Evolutionary conservation across 495 filamentous ascomycete species (phyloP).

Genomic region (Articulospora tetracladia): DNA sequence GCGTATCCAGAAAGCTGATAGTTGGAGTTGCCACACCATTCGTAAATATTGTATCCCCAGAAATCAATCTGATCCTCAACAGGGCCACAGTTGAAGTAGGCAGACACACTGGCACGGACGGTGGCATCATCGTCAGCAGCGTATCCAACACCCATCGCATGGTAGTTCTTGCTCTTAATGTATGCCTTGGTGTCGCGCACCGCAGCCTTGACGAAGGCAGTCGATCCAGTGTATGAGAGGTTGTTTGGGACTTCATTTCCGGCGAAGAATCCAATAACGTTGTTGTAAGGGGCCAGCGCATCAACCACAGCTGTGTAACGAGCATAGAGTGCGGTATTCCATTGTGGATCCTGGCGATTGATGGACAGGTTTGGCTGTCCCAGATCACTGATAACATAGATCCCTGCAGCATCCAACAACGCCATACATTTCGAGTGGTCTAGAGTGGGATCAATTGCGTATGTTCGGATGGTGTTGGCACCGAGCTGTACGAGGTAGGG

Average conservation of each 20-base stretch:
- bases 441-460: slow-evolving; percentile 56
- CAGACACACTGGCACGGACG: slow-evolving; percentile 54
- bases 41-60: slow-evolving; percentile 76
- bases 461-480: slow-evolving; percentile 60
- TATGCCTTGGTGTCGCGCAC: slow-evolving; percentile 72
- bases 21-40: slow-evolving; percentile 60
- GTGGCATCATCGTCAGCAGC: slow-evolving; percentile 56
- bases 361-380: slow-evolving; percentile 54
- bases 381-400: slow-evolving; percentile 70
- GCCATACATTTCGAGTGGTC: slow-evolving; percentile 66
- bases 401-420: slow-evolving; percentile 62
- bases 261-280: slow-evolving; percentile 72
- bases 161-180: slow-evolving; percentile 57
- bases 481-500: slow-evolving; percentile 53
- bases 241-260: slow-evolving; percentile 66
- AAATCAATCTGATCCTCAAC: slow-evolving; percentile 59
- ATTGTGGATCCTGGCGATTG: slow-evolving; percentile 50
- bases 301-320: slow-evolving; percentile 67
- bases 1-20: slow-evolving; percentile 55
- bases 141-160: slow-evolving; percentile 66
- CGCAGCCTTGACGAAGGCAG: slow-evolving; percentile 68
- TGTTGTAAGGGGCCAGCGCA: slow-evolving; percentile 57
- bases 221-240: slow-evolving; percentile 51
- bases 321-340: slow-evolving; percentile 52
- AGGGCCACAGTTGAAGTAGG: slow-evolving; percentile 68